These are phyloP conservation scores for Penicillium polonicum DNA, from an alignment of 2,329 filamentous ascomycete species.

Conservation along the genomic window DNA sequence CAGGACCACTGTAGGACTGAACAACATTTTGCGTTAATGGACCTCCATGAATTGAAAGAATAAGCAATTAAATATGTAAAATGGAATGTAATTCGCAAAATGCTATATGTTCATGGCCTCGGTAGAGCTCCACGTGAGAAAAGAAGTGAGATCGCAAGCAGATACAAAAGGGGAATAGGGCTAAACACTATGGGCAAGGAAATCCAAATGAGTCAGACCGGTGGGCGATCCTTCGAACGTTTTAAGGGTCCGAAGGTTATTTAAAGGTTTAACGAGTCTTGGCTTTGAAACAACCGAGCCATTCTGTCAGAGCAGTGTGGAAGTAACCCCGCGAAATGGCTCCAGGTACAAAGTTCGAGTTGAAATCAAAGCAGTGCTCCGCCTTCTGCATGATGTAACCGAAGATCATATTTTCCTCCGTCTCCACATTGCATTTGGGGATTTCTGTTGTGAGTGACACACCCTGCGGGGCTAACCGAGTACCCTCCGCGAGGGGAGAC, in stretches of 20 bases:
- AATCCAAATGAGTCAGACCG: background rate
- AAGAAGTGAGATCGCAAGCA: background rate
- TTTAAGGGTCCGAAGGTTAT: background rate
- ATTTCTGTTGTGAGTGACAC: slow-evolving; percentile 41
- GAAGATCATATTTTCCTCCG: slow-evolving; percentile 44
- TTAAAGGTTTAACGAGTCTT: background rate
- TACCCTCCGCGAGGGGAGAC: slow-evolving; percentile 44
- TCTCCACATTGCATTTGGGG: slow-evolving; percentile 45
- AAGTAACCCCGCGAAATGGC: slow-evolving; percentile 40
- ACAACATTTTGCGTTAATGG: slow-evolving; percentile 7
- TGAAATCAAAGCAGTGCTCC: slow-evolving; percentile 53
- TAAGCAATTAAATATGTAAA: slow-evolving; percentile 3
- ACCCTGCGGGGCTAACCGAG: slow-evolving; percentile 39
- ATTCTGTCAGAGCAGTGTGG: slow-evolving; percentile 44
- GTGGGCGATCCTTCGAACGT: background rate
- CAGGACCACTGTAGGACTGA: slow-evolving; percentile 17
- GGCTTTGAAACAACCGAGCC: slow-evolving; percentile 45
- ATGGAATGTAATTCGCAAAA: background rate
- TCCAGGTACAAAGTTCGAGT: slow-evolving; percentile 32
- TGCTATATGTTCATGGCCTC: background rate
- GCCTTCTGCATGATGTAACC: slow-evolving; percentile 48
- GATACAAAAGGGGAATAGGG: slow-evolving; percentile 8
- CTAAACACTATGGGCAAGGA: background rate
- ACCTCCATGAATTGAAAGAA: background rate
- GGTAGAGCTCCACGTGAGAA: slow-evolving; percentile 7